Evolutionary conservation across 139 green algal genomes (phyloP).

Genomic region (Chara braunii): DNA sequence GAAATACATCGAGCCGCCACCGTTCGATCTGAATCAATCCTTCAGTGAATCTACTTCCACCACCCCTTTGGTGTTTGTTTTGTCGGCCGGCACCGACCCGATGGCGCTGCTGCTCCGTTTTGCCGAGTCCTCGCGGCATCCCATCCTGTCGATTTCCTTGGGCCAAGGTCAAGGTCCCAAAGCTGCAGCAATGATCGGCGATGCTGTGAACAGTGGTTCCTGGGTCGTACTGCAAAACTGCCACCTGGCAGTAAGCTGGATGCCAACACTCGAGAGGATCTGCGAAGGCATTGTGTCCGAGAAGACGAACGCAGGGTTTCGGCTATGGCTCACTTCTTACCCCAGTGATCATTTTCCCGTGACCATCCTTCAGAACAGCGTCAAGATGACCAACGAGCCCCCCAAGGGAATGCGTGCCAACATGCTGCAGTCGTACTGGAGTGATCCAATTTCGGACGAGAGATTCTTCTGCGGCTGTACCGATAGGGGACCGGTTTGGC

Average conservation of each 20-base stretch:
- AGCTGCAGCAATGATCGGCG: constrained; percentile 57
- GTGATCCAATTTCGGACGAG: constrained; percentile 50
- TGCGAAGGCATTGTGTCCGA: constrained; percentile 48
- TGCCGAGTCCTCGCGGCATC: constrained; percentile 43
- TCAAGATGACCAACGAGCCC: constrained; percentile 73
- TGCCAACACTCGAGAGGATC: constrained; percentile 67
- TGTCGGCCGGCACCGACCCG: constrained; percentile 49
- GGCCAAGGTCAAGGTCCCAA: constrained; percentile 47
- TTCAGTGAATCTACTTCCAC: constrained; percentile 55
- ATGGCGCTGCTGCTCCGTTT: constrained; percentile 57
- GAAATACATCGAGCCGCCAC: constrained; percentile 57
- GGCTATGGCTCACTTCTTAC: constrained; percentile 63
- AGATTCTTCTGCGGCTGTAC: constrained; percentile 54
- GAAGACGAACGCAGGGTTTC: constrained; percentile 44
- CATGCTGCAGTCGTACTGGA: constrained; percentile 53
- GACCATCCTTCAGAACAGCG: constrained; percentile 61
- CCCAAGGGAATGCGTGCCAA: constrained; percentile 67
- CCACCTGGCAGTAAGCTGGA: constrained; percentile 67
- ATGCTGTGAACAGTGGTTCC: constrained; percentile 44
- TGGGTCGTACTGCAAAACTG: constrained; percentile 75
- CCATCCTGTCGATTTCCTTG: constrained; percentile 39
- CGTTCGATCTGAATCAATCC: constrained; percentile 50
- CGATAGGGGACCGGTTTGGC: constrained; percentile 50
- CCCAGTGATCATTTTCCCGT: constrained; percentile 58
- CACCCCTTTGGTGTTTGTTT: constrained; percentile 62